Base-by-base conservation (phyloP, 2,329 filamentous ascomycete species). In the Paecilomyces fulvus region DNA sequence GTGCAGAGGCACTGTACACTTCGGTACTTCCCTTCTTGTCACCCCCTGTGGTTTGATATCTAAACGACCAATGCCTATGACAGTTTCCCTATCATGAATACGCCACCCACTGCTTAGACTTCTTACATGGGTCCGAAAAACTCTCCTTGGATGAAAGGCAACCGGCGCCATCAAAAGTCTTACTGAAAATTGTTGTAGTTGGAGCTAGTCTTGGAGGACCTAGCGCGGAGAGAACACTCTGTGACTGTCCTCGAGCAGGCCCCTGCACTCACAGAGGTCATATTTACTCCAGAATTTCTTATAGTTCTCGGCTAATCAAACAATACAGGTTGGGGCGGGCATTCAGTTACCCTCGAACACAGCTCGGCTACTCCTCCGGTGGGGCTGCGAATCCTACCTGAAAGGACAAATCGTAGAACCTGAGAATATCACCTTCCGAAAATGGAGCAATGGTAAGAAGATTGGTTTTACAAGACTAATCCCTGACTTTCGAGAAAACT, bases 321-420 rank as follows among this genome's bases (percentile, higher is more conserved):
- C 7, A 46, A 30, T 49, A 28, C 11, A 72, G 65, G 64, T 75
- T 11, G 73, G 74, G 3, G 73, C 73, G 1, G 74, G 73, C 3
- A 75, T 76, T 30, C 73, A 75, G 61, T 65, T 75, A 5, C 70
- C 71, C 0, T 67, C 74, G 7, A 75, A 75, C 56, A 68, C 70
- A 4, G 61, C 63, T 1, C 63, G 64, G 0, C 59, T 74, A 0
- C 63, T 75, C 3, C 51, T 61, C 23, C 56, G 58, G 52, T 74
- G 70, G 65, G 72, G 72, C 7, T 59, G 75, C 1, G 60, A 58
- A 9, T 56, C 65, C 1, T 62, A 68, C 23, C 58, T 71, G 5
- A 55, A 63, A n/a, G 53, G 60, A 25, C 54, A 64, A n/a, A 62
- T 63, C 20, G 67, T 66, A 2, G 61, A 69, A 55, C 70, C 68